phyloP scores from a whole-genome alignment of 768 basidiomycete species.

The Fibroporia radiculosa region DNA sequence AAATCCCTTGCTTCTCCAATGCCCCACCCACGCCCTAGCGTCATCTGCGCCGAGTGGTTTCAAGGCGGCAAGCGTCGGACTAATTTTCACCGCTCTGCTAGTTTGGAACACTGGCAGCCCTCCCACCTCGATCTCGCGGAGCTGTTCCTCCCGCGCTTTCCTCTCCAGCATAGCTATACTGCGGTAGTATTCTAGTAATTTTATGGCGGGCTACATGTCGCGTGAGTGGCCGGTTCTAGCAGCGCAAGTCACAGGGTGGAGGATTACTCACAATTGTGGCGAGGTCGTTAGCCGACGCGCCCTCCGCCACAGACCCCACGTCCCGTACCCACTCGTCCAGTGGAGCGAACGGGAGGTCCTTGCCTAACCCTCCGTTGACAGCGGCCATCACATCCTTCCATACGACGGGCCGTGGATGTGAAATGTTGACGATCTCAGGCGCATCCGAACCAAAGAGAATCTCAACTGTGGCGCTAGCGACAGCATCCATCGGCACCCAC shows the following conservation, averaged over 20 bases:
- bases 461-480: slow-evolving; percentile 10
- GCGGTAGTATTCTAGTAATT: slow-evolving; percentile 3
- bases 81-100: slow-evolving; percentile 6
- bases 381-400: slow-evolving; percentile 3
- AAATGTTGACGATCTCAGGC: slow-evolving; percentile 11
- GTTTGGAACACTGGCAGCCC: slow-evolving; percentile 5
- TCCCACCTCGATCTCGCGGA: background rate
- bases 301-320: background rate
- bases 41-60: slow-evolving; percentile 10
- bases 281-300: background rate
- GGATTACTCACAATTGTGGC: background rate
- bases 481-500: slow-evolving; percentile 12
- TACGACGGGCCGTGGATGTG: slow-evolving; percentile 10
- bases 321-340: background rate
- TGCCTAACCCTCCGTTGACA: background rate
- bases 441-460: slow-evolving; percentile 2
- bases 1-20: slow-evolving; percentile 10
- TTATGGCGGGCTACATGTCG: slow-evolving; percentile 2
- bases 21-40: slow-evolving; percentile 10
- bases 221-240: background rate
- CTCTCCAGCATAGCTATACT: background rate
- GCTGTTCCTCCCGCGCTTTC: background rate
- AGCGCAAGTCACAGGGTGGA: background rate
- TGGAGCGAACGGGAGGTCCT: background rate
- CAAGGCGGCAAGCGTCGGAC: slow-evolving; percentile 6